Evolutionary conservation across 495 filamentous ascomycete genomes (phyloP).

Genomic region (Xylaria castorea): DNA sequence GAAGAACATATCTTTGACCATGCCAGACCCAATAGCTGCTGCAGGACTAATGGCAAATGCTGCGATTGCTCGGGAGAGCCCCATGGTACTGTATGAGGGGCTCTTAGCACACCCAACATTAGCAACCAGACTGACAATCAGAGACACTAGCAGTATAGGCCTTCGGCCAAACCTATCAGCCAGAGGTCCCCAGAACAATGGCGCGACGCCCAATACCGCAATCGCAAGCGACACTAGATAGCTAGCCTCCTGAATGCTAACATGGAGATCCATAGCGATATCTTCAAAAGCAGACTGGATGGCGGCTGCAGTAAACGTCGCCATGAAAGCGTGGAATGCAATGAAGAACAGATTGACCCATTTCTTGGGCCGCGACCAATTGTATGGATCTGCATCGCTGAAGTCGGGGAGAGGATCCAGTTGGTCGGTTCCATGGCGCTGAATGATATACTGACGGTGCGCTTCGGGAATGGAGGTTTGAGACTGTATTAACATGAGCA

Average conservation of each 20-base stretch:
- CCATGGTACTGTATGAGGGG: constrained; percentile 52
- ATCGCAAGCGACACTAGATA: constrained; percentile 62
- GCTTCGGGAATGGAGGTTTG: constrained; percentile 35
- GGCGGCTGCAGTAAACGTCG: constrained; percentile 60
- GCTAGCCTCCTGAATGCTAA: constrained; percentile 50
- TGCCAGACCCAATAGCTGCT: constrained; percentile 59
- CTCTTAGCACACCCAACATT: constrained; percentile 62
- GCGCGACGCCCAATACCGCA: constrained; percentile 54
- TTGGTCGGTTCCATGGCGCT: constrained; percentile 61
- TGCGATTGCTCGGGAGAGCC: constrained; percentile 53
- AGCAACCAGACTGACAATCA: constrained; percentile 29
- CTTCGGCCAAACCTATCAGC: constrained; percentile 40
- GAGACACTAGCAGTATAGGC: constrained; percentile 4
- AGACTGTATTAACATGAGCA: constrained; percentile 12
- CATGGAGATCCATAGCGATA: constrained; percentile 51
- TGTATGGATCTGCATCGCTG: constrained; percentile 60
- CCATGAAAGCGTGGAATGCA: constrained; percentile 63
- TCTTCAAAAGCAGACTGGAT: constrained; percentile 61
- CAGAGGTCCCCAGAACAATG: constrained; percentile 61
- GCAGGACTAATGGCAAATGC: constrained; percentile 62
- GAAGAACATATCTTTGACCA: constrained; percentile 61
- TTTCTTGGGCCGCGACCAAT: constrained; percentile 62
- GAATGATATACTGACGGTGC: constrained; percentile 59
- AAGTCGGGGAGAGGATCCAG: constrained; percentile 60
- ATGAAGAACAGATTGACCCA: constrained; percentile 58